These are phyloP conservation scores for Nicotiana paniculata DNA, from an alignment of 257 asterid genomes.

Conservation along the genomic window DNA sequence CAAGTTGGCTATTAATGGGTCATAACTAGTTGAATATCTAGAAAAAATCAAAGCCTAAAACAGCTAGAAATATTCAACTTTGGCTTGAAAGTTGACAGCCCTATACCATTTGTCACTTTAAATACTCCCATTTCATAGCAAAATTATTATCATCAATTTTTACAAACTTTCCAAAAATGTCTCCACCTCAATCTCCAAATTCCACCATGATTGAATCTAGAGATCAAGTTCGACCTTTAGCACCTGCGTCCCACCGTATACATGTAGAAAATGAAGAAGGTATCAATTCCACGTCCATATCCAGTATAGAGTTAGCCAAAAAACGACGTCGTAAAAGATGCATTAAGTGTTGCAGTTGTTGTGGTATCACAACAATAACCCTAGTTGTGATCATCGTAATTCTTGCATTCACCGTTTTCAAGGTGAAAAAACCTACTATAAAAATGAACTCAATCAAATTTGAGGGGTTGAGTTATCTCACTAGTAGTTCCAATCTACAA, in stretches of 20 bases:
- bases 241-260: background rate
- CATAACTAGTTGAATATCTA: background rate
- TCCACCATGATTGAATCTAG: background rate
- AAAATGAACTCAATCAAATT: constrained; percentile 13
- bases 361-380: constrained; percentile 8
- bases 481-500: background rate
- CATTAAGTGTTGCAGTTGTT: constrained; percentile 32
- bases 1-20: background rate
- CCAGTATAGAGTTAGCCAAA: background rate
- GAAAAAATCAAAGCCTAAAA: background rate
- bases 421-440: constrained; percentile 18
- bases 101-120: too few species aligned
- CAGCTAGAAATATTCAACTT: background rate
- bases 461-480: constrained; percentile 8
- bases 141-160: background rate
- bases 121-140: too few species aligned
- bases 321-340: constrained; percentile 15
- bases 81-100: background rate
- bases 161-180: background rate
- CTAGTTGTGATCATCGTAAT: constrained; percentile 4
- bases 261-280: background rate
- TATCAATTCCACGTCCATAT: background rate
- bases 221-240: background rate
- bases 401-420: constrained; percentile 25
- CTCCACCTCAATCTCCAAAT: background rate